These are phyloP conservation scores for Lipomyces kockii DNA, from an alignment of 805 yeast species.

Conservation along the genomic window DNA sequence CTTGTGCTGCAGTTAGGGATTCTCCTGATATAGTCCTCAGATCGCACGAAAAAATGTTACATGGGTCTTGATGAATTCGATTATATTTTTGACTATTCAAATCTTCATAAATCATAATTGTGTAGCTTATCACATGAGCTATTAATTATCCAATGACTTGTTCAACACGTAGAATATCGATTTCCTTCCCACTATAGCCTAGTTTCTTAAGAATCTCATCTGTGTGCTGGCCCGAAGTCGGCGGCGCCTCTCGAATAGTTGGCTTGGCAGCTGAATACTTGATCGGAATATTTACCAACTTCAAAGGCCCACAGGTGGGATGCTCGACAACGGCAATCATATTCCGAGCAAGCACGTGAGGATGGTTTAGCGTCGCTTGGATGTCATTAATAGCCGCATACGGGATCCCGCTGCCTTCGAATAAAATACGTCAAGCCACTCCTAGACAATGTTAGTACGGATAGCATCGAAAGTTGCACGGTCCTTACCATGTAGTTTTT, in stretches of 20 bases:
- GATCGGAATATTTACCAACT: constrained; percentile 49
- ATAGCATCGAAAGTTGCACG: too few species aligned
- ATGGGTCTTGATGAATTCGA: too few species aligned
- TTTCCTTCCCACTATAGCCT: constrained; percentile 29
- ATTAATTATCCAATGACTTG: constrained; percentile 41
- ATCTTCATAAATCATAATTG: too few species aligned
- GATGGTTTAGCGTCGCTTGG: constrained; percentile 45
- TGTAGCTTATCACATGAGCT: not conserved
- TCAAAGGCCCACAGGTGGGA: constrained; percentile 46
- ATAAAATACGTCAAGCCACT: constrained; percentile 47
- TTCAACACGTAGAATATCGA: constrained; percentile 38
- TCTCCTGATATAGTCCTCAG: too few species aligned
- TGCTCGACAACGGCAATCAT: constrained; percentile 48
- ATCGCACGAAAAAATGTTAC: too few species aligned
- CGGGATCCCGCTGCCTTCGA: constrained; percentile 46
- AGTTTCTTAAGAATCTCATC: constrained; percentile 42
- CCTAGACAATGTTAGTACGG: constrained; percentile 20
- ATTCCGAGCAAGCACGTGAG: constrained; percentile 47
- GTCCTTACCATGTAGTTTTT: constrained; percentile 17
- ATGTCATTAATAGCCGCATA: constrained; percentile 51
- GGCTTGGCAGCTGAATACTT: constrained; percentile 48
- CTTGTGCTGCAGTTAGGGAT: too few species aligned
- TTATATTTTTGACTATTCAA: too few species aligned
- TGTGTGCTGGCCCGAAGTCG: constrained; percentile 50
- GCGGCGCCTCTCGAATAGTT: constrained; percentile 46